Evolutionary conservation across 805 yeast genomes (phyloP).

Genomic region (Saturnispora diversa): DNA sequence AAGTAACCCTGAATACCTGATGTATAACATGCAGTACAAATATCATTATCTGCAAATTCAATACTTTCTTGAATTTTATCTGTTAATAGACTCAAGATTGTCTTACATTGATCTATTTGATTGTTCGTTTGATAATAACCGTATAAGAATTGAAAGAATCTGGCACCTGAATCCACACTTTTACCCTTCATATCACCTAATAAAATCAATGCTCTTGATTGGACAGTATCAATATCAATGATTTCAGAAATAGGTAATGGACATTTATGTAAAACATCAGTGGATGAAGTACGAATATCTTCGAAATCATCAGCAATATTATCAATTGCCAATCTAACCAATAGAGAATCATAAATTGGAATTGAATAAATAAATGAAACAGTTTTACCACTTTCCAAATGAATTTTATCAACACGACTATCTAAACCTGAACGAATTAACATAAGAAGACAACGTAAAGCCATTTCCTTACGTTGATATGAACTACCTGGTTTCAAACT

Average conservation of each 20-base stretch:
- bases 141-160: constrained; percentile 47
- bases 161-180: constrained; percentile 74
- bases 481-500: constrained; percentile 47
- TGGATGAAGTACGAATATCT: constrained; percentile 57
- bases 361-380: constrained; percentile 44
- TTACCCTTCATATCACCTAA: constrained; percentile 44
- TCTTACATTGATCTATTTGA: constrained; percentile 16
- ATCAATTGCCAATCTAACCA: constrained; percentile 47
- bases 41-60: constrained; percentile 29
- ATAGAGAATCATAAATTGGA: constrained; percentile 31
- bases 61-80: constrained; percentile 30
- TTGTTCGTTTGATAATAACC: constrained; percentile 25
- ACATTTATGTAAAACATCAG: constrained; percentile 37
- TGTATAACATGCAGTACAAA: constrained; percentile 37
- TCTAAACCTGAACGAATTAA: constrained; percentile 54
- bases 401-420: constrained; percentile 29
- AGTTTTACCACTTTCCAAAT: constrained; percentile 35
- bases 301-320: constrained; percentile 64
- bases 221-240: constrained; percentile 19
- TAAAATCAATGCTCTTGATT: constrained; percentile 22
- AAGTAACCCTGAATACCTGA: constrained; percentile 64
- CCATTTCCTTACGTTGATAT: constrained; percentile 43
- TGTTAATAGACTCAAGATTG: constrained; percentile 29
- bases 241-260: constrained; percentile 29
- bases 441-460: constrained; percentile 39